Percentiles rank a stretch among this genome's conserved stretches.
phyloP scores from a whole-genome alignment of 495 filamentous ascomycete species.

The Aspergillus ellipticus region DNA sequence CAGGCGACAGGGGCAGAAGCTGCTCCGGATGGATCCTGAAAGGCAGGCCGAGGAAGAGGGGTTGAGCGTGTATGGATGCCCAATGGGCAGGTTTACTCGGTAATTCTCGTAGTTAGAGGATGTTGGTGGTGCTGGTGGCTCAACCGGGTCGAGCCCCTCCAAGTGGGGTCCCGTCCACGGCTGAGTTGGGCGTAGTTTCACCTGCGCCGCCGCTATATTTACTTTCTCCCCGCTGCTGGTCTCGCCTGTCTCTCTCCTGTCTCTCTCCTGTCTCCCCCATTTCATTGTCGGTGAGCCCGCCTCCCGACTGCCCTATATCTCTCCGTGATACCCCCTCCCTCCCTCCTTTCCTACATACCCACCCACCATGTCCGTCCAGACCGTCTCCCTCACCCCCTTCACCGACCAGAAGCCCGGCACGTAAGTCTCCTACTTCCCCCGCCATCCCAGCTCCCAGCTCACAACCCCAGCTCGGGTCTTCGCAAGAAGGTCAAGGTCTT shows the following conservation, averaged over 20 bases:
- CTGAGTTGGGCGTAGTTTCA: background rate
- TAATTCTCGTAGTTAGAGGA: background rate
- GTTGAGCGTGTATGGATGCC: background rate
- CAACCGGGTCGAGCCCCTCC: background rate
- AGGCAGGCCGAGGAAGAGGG: background rate
- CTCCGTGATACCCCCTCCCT: constrained; percentile 1
- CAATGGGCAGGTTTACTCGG: background rate
- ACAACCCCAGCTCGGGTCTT: constrained; percentile 73
- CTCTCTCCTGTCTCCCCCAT: no score
- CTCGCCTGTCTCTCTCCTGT: background rate
- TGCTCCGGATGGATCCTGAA: no score
- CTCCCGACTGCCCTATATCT: background rate
- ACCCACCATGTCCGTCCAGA: constrained; percentile 65
- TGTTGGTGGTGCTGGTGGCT: background rate
- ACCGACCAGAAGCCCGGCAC: constrained; percentile 98
- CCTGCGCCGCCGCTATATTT: background rate
- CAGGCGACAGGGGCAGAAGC: no score
- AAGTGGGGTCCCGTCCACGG: background rate
- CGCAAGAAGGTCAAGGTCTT: constrained; percentile 99
- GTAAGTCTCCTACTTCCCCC: constrained; percentile 54
- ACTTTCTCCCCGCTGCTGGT: background rate
- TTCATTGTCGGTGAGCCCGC: no score
- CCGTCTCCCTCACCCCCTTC: constrained; percentile 73
- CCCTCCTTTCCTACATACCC: constrained; percentile 12
- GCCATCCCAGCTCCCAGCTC: constrained; percentile 16